Conservation (phyloP, 2,329 filamentous ascomycete genomes). For the Fusarium incarnatum region DNA sequence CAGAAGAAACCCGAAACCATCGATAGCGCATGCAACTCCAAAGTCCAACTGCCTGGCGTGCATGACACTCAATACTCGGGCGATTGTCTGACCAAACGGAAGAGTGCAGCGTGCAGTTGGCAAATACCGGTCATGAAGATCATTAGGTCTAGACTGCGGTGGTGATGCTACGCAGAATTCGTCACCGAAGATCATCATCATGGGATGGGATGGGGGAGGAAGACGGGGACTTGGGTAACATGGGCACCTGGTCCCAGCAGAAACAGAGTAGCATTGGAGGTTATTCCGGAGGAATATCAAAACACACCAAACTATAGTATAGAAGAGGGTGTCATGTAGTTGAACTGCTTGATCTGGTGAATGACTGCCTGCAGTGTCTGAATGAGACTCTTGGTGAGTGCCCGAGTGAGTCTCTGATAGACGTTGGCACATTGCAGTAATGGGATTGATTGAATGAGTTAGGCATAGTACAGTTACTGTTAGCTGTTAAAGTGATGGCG, state of each 20-base stretch:
- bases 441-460: background rate
- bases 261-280: slow-evolving; percentile 19
- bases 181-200: slow-evolving; percentile 27
- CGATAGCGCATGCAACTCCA: background rate
- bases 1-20: slow-evolving; percentile 11
- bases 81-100: slow-evolving; percentile 28
- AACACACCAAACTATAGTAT: slow-evolving; percentile 1
- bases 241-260: slow-evolving; percentile 9
- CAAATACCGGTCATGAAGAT: slow-evolving; percentile 33
- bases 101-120: slow-evolving; percentile 11
- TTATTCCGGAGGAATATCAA: slow-evolving; percentile 25
- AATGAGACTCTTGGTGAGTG: no score
- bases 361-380: slow-evolving; percentile 5
- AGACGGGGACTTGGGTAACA: background rate
- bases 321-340: slow-evolving; percentile 29
- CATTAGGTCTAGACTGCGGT: slow-evolving; percentile 34
- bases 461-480: background rate
- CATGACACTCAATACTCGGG: slow-evolving; percentile 31
- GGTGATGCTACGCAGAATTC: slow-evolving; percentile 10
- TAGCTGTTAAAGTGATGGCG: slow-evolving; percentile 21
- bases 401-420: background rate
- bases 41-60: slow-evolving; percentile 7
- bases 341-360: slow-evolving; percentile 11
- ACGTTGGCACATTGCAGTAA: background rate
- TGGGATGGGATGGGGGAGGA: background rate